phyloP scores from a whole-genome alignment of 1,284 basidiomycete species.

The Sphagnurus paluster region DNA sequence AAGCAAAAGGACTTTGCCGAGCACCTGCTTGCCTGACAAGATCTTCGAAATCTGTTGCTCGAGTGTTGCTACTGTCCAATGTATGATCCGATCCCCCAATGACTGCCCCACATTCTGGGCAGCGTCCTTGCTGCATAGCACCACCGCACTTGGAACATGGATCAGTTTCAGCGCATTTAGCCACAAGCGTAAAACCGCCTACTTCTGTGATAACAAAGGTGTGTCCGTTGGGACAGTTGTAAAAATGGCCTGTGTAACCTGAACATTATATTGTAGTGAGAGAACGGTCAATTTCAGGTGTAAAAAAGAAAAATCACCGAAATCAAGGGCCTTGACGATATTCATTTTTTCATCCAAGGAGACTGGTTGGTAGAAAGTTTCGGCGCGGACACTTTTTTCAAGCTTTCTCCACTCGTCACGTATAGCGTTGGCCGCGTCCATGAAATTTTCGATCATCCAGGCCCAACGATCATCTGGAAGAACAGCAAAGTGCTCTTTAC shows the following conservation, averaged over 20 bases:
- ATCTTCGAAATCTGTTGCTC: conserved; percentile 44
- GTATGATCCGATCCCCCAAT: conserved; percentile 51
- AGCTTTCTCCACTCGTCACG: conserved; percentile 33
- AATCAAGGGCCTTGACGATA: conserved; percentile 46
- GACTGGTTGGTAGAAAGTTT: conserved; percentile 37
- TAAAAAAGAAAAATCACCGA: conserved; percentile 30
- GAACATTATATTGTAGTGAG: conserved; percentile 1
- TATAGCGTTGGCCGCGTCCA: conserved; percentile 21
- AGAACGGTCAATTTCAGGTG: neutral
- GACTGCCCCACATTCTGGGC: conserved; percentile 52
- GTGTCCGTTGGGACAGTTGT: conserved; percentile 56
- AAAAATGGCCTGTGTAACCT: conserved; percentile 53
- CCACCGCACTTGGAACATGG: conserved; percentile 48
- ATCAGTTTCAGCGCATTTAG: neutral
- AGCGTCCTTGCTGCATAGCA: conserved; percentile 42
- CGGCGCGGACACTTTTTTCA: conserved; percentile 26
- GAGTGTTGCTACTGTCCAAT: conserved; percentile 43
- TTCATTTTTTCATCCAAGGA: conserved; percentile 47
- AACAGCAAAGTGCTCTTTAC: conserved; percentile 18
- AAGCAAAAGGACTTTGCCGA: conserved; percentile 24
- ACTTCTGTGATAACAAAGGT: conserved; percentile 43
- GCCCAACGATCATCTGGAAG: conserved; percentile 19
- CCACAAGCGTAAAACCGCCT: neutral
- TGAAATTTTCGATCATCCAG: conserved; percentile 34
- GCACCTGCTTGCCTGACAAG: conserved; percentile 28